Percentiles rank a stretch among this genome's conserved stretches.
These are phyloP conservation scores for Citrus medica DNA, from an alignment of 345 rosid genomes.

Conservation along the genomic window DNA sequence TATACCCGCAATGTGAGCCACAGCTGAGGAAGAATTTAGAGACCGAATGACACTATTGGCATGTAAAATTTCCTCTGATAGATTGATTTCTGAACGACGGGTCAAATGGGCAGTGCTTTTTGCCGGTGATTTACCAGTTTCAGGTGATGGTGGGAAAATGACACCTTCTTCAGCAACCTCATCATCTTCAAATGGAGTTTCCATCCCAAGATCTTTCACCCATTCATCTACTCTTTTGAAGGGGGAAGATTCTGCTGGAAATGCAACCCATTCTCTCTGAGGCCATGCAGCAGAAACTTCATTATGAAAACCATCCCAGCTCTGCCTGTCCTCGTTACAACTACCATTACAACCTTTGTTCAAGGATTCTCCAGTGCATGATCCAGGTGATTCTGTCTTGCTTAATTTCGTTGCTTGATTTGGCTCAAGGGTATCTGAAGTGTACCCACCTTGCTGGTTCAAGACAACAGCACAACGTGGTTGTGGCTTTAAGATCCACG, in stretches of 20 bases:
- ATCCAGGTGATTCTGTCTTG: conserved; percentile 42
- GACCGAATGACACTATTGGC: conserved; percentile 75
- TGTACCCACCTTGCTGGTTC: conserved; percentile 79
- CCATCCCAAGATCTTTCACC: conserved; percentile 62
- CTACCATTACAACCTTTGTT: conserved; percentile 13
- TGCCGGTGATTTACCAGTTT: conserved; percentile 35
- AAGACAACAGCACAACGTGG: conserved; percentile 11
- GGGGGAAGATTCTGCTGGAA: conserved; percentile 59
- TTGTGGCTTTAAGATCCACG: conserved; percentile 35
- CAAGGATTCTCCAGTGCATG: conserved; percentile 41
- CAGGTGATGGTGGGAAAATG: conserved; percentile 53
- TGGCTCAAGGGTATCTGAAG: conserved; percentile 74
- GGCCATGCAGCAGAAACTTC: conserved; percentile 56
- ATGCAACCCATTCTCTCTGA: conserved; percentile 82
- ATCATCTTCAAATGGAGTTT: conserved; percentile 27
- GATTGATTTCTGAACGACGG: conserved; percentile 35
- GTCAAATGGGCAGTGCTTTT: conserved; percentile 17
- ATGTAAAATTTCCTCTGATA: conserved; percentile 58
- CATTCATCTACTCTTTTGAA: conserved; percentile 77
- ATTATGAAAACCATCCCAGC: conserved; percentile 35
- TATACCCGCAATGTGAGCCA: conserved; percentile 74
- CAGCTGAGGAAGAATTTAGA: conserved; percentile 74
- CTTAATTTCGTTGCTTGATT: conserved; percentile 26
- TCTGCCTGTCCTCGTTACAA: conserved; percentile 15
- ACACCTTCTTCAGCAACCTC: conserved; percentile 27